A percentile compares a stretch with the other conserved stretches of the same genome.
These are phyloP conservation scores for Tulasnella sp. DNA, from an alignment of 768 basidiomycete species.

Conservation along the genomic window DNA sequence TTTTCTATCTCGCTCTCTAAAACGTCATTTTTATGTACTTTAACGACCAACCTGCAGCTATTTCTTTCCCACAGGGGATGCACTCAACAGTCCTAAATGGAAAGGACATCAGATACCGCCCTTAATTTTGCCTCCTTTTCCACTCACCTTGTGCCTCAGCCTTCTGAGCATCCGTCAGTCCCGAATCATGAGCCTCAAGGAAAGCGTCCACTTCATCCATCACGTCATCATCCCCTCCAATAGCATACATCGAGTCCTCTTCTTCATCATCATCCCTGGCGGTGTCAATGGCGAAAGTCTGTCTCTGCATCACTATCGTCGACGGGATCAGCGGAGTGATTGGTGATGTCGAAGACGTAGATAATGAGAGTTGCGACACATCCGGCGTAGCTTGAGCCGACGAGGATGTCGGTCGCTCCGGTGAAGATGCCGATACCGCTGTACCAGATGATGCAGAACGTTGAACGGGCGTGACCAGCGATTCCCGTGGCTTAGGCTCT, in stretches of 20 bases:
- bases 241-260: slow-evolving; percentile 41
- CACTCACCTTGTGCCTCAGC: slow-evolving; percentile 37
- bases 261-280: slow-evolving; percentile 76
- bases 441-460: slow-evolving; percentile 26
- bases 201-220: slow-evolving; percentile 95
- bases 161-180: slow-evolving; percentile 68
- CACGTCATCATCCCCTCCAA: slow-evolving; percentile 52
- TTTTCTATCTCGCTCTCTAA: not conserved
- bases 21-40: not conserved
- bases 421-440: slow-evolving; percentile 14
- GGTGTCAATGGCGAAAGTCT: slow-evolving; percentile 95
- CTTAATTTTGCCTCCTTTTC: not conserved
- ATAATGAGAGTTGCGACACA: slow-evolving; percentile 34
- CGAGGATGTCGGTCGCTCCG: slow-evolving; percentile 19
- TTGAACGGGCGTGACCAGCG: slow-evolving; percentile 50
- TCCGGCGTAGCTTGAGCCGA: slow-evolving; percentile 22
- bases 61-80: not conserved
- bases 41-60: not conserved
- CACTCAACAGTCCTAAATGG: not conserved
- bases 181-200: slow-evolving; percentile 85
- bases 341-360: slow-evolving; percentile 42
- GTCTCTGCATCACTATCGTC: slow-evolving; percentile 76
- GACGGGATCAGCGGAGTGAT: slow-evolving; percentile 33
- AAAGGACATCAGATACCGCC: not conserved
- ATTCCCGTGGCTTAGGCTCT: slow-evolving; percentile 82